A percentile compares a stretch with the other conserved stretches of the same genome.
Conservation (phyloP, 805 yeast genomes). For the Candida yuanshanica region DNA sequence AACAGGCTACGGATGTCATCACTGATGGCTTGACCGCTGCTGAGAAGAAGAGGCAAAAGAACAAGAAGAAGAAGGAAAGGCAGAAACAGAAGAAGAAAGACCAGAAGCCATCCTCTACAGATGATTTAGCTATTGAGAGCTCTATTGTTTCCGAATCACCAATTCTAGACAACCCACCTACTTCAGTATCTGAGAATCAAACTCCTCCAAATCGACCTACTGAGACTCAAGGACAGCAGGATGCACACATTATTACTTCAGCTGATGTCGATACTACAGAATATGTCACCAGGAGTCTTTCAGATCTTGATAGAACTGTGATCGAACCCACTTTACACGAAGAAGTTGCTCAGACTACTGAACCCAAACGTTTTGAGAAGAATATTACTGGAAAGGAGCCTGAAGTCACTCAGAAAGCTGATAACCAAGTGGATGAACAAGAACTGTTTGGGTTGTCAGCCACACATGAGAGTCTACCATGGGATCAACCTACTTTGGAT, state of each 20-base stretch:
- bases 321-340: no score
- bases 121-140: not conserved
- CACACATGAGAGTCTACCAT: not conserved
- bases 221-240: no score
- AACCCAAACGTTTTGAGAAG: no score
- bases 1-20: not conserved
- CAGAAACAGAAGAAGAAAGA: conserved; percentile 5
- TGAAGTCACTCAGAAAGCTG: not conserved
- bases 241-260: no score
- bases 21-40: not conserved
- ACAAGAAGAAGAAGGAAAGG: conserved; percentile 6
- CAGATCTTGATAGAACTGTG: no score
- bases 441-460: conserved; percentile 4
- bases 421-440: not conserved
- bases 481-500: not conserved
- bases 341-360: no score
- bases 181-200: not conserved
- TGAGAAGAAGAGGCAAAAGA: conserved; percentile 5
- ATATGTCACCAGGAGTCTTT: no score
- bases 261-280: no score
- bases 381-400: not conserved
- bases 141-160: not conserved
- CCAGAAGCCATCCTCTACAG: not conserved
- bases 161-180: not conserved
- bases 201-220: not conserved